Evolutionary conservation across 805 yeast genomes (phyloP), one percentile per base, ranked within the genome.

Genomic region (Starmerella apicola): DNA sequence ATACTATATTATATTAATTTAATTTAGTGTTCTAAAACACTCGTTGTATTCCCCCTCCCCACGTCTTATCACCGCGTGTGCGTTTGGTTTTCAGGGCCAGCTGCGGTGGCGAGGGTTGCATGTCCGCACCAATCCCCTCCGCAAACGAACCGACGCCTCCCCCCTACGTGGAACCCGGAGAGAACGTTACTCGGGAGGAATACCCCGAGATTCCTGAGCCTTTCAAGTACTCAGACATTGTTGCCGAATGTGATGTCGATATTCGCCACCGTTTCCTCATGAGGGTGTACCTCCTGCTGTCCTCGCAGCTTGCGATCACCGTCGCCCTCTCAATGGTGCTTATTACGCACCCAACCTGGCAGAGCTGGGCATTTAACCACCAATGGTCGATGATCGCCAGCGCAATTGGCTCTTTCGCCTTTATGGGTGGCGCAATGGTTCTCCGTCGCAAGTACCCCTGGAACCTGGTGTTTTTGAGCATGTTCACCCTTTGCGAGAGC

Each of bases 201-300:
- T 43, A 36, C 20, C 39, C 41, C 23, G 45, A 56, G 42, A 42
- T 60, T 35, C 63, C 64, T 3, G 65, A 83, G 50, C 94, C 82
- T 59, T 84, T 83, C 72, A 84, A 83, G 57, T 82, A 78, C 59
- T 73, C 80, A 26, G 79, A 80, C 5, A 70, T 72, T 38, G 93
- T 84, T 19, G 73, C 84, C 3, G 76, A 80, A 24, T 82, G 94
- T 60, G 81, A 79, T 43, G 62, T 81, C 37, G 74, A 79, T 13
- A 67, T 84, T 29, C 73, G 95, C 51, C 81, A 78, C 48, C 68
- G 76, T 57, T 84, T 84, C 51, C 64, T 81, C 50, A 70, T 85
- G 43, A 81, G 80, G 54, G 95, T 84, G 7, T 85, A 83, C 59
- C 64, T 83, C 5, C 66, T 85, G 34, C 66, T 84, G 36, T 58